These are phyloP conservation scores for Penstemon barbatus DNA, from an alignment of 257 asterid species.

Conservation along the genomic window DNA sequence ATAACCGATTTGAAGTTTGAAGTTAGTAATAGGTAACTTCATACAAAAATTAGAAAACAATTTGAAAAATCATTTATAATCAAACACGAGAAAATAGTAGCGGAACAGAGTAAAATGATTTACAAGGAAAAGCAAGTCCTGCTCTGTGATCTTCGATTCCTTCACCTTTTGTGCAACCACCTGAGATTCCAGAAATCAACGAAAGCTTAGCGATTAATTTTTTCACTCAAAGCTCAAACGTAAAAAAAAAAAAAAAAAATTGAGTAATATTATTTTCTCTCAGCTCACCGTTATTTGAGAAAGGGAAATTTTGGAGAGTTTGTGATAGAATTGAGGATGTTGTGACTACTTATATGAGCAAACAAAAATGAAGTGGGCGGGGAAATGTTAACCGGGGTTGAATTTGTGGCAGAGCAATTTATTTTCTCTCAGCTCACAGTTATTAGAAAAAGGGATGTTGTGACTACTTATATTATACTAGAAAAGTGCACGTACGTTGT, in stretches of 20 bases:
- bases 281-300: conserved; percentile 55
- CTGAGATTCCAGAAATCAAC: conserved; percentile 40
- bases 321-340: conserved; percentile 4
- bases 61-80: background rate
- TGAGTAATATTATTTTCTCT: background rate
- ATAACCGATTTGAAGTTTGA: background rate
- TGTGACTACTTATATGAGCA: no score
- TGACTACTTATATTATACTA: no score
- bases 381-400: no score
- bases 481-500: no score
- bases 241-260: background rate
- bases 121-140: conserved; percentile 92
- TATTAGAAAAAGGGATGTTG: no score
- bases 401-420: no score
- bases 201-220: conserved; percentile 11
- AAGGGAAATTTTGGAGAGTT: conserved; percentile 18
- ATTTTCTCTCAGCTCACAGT: no score
- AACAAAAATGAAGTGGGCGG: no score
- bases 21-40: conserved; percentile 7
- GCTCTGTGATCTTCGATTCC: conserved; percentile 89
- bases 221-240: background rate
- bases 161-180: conserved; percentile 83
- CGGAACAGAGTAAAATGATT: background rate
- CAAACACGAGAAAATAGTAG: background rate
- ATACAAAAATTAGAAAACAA: background rate